Evolutionary conservation across 2,329 filamentous ascomycete genomes (phyloP).

Genomic region (Apiospora aurea): DNA sequence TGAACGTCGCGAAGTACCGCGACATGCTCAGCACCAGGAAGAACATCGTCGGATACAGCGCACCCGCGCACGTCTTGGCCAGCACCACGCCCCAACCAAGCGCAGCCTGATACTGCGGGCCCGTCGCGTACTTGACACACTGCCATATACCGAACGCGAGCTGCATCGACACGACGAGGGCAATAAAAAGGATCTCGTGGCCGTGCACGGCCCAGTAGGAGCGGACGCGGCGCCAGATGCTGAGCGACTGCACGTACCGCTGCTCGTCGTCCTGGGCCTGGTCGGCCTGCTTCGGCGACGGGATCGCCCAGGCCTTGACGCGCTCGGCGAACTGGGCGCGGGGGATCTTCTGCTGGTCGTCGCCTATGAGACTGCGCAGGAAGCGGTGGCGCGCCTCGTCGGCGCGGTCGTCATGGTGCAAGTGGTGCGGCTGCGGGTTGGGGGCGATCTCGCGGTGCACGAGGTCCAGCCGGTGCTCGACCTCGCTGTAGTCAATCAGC

Average conservation of each 20-base stretch:
- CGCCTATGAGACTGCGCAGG: conserved; percentile 53
- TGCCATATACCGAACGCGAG: conserved; percentile 63
- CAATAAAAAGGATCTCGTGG: conserved; percentile 57
- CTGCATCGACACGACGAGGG: conserved; percentile 54
- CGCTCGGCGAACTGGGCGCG: conserved; percentile 53
- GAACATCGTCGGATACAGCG: conserved; percentile 64
- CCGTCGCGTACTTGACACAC: conserved; percentile 58
- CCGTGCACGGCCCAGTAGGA: conserved; percentile 64
- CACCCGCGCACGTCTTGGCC: conserved; percentile 61
- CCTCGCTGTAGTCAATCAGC: conserved; percentile 46
- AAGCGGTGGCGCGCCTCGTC: conserved; percentile 57
- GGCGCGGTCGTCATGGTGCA: conserved; percentile 45
- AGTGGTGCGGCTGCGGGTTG: conserved; percentile 51
- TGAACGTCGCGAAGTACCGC: conserved; percentile 59
- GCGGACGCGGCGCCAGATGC: conserved; percentile 52
- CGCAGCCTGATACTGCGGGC: conserved; percentile 51
- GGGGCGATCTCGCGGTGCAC: conserved; percentile 59
- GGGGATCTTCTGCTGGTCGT: conserved; percentile 49
- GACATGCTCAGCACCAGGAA: conserved; percentile 66
- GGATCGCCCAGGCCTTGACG: conserved; percentile 55
- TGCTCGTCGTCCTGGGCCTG: conserved; percentile 55
- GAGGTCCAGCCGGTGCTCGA: conserved; percentile 51
- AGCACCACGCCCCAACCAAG: conserved; percentile 64
- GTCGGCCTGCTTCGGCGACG: conserved; percentile 54
- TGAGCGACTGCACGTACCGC: conserved; percentile 53